phyloP scores from a whole-genome alignment of 371 early-diverging fungal genomes.

The Apophysomyces ossiformis region DNA sequence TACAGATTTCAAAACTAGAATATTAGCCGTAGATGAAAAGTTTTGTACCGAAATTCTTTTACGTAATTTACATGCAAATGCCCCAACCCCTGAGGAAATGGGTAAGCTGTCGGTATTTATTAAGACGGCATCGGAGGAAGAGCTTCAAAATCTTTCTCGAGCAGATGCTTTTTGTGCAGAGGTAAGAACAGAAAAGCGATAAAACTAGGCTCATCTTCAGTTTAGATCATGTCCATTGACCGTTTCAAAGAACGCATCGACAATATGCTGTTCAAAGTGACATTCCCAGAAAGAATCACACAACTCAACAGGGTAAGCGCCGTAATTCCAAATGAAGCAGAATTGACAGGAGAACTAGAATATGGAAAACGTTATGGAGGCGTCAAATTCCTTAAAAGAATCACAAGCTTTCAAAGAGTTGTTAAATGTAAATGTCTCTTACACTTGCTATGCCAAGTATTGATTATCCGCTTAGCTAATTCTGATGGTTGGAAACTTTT shows the following conservation, averaged over 20 bases:
- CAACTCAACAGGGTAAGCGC: slow-evolving; percentile 64
- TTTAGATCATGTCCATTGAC: slow-evolving; percentile 78
- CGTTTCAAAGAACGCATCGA: slow-evolving; percentile 81
- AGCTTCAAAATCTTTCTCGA: slow-evolving; percentile 65
- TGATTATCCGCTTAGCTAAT: slow-evolving; percentile 63
- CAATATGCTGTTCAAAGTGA: slow-evolving; percentile 73
- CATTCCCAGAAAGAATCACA: slow-evolving; percentile 74
- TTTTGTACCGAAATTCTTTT: slow-evolving; percentile 71
- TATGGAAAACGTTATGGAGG: slow-evolving; percentile 58
- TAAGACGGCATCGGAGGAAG: slow-evolving; percentile 69
- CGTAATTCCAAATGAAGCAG: not conserved
- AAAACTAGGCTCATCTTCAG: slow-evolving; percentile 23
- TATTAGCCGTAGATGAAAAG: slow-evolving; percentile 66
- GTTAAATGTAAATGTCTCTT: slow-evolving; percentile 48
- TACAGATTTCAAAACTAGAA: slow-evolving; percentile 59
- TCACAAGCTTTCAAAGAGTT: slow-evolving; percentile 56
- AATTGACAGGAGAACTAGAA: slow-evolving; percentile 29
- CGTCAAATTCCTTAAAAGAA: slow-evolving; percentile 58
- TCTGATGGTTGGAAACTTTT: slow-evolving; percentile 88
- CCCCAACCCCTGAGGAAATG: slow-evolving; percentile 79
- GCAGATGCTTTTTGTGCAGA: slow-evolving; percentile 88
- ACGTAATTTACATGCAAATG: slow-evolving; percentile 66
- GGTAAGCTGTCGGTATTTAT: slow-evolving; percentile 72
- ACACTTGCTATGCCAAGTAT: not conserved
- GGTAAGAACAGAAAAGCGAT: slow-evolving; percentile 39